Conservation (phyloP, 208 protist genomes). For the Trypanosoma mega region DNA sequence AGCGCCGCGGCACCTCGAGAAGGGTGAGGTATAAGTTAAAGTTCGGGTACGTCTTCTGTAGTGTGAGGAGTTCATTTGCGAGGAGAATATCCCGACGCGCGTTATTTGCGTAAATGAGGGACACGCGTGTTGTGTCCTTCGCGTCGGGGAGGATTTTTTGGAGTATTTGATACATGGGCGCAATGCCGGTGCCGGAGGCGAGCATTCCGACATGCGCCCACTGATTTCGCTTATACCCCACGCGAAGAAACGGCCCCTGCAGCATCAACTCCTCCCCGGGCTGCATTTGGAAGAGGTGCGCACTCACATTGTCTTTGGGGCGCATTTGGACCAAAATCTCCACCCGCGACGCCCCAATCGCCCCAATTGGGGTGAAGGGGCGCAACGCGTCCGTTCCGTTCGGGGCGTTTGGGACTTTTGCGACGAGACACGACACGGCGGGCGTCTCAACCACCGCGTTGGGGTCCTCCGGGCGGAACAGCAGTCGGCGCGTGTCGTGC, state of each 20-base stretch:
- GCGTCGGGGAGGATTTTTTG: constrained; percentile 69
- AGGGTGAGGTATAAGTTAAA: constrained; percentile 93
- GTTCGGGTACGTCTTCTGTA: constrained; percentile 85
- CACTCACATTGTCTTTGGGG: constrained; percentile 83
- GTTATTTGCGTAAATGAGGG: constrained; percentile 89
- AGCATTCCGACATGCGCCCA: constrained; percentile 93
- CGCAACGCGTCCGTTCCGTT: constrained; percentile 76
- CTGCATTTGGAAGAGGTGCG: constrained; percentile 87
- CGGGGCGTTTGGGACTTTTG: constrained; percentile 64
- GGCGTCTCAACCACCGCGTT: constrained; percentile 72
- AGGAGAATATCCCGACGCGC: constrained; percentile 92
- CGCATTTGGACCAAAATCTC: constrained; percentile 92
- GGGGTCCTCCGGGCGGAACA: constrained; percentile 67
- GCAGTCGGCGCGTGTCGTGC: constrained; percentile 83
- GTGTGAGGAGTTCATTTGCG: constrained; percentile 86
- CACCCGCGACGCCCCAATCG: constrained; percentile 75
- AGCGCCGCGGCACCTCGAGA: constrained; percentile 80
- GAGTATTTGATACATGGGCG: constrained; percentile 93
- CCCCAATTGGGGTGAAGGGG: constrained; percentile 86
- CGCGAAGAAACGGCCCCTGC: constrained; percentile 88
- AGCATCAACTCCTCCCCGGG: constrained; percentile 90
- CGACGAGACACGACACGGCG: constrained; percentile 71
- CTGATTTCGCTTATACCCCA: constrained; percentile 84
- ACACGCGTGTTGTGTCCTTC: constrained; percentile 86
- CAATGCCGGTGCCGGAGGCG: constrained; percentile 91